Percentiles rank a stretch among this genome's conserved stretches.
Evolutionary conservation across 176 grass and related monocot species (phyloP).

Genomic region (Triticum aestivum): IWGSC_CS_RefSeq_v2.1 NC_057809.1:563461669-563462168

Average conservation of each 20-base stretch:
- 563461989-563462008: background rate
- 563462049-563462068: background rate
- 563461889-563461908: too few relatives aligned
- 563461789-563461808: too few relatives aligned
- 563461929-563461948: background rate
- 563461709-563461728: too few relatives aligned
- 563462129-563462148: slow-evolving; percentile 35
- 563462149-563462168: background rate
- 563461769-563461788: too few relatives aligned
- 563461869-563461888: too few relatives aligned
- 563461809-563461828: too few relatives aligned
- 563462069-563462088: background rate
- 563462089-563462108: slow-evolving; percentile 45
- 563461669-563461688: too few relatives aligned
- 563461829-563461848: too few relatives aligned
- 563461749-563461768: too few relatives aligned
- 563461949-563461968: background rate
- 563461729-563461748: too few relatives aligned
- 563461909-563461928: background rate
- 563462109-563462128: slow-evolving; percentile 60
- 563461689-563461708: too few relatives aligned
- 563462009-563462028: background rate
- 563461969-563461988: slow-evolving; percentile 20
- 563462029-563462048: slow-evolving; percentile 39
- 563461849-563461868: too few relatives aligned